Evolutionary conservation across 2,329 filamentous ascomycete genomes (phyloP).

Genomic region (Xylariaceae sp.): DNA sequence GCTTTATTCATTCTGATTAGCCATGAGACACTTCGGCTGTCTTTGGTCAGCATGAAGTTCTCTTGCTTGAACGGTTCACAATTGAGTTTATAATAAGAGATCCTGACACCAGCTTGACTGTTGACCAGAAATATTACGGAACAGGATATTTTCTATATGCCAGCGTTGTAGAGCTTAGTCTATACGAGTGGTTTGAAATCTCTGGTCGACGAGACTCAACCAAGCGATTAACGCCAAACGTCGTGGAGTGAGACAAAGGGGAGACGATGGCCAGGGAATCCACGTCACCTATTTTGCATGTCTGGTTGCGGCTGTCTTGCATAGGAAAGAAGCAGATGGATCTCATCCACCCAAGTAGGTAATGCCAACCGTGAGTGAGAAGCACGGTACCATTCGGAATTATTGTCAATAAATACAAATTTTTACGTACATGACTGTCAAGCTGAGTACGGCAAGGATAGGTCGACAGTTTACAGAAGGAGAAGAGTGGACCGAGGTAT

Average conservation of each 20-base stretch:
- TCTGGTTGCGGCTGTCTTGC: not conserved
- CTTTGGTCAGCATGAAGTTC: not conserved
- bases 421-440: too few relatives aligned
- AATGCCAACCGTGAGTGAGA: not conserved
- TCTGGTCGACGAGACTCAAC: not conserved
- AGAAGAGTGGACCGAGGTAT: not conserved
- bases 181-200: not conserved
- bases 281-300: not conserved
- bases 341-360: not conserved
- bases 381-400: too few relatives aligned
- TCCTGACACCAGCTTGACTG: not conserved
- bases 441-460: too few relatives aligned
- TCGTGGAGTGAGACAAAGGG: not conserved
- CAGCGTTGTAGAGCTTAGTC: not conserved
- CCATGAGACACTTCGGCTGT: constrained; percentile 3
- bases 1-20: constrained; percentile 9
- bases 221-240: not conserved
- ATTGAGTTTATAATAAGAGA: not conserved
- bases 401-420: too few relatives aligned
- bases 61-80: not conserved
- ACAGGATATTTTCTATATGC: not conserved
- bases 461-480: not conserved
- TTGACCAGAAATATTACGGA: not conserved
- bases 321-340: not conserved
- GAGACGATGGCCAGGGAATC: not conserved